Conservation (phyloP, 2,329 filamentous ascomycete species). For the Penicillium sp. region DNA sequence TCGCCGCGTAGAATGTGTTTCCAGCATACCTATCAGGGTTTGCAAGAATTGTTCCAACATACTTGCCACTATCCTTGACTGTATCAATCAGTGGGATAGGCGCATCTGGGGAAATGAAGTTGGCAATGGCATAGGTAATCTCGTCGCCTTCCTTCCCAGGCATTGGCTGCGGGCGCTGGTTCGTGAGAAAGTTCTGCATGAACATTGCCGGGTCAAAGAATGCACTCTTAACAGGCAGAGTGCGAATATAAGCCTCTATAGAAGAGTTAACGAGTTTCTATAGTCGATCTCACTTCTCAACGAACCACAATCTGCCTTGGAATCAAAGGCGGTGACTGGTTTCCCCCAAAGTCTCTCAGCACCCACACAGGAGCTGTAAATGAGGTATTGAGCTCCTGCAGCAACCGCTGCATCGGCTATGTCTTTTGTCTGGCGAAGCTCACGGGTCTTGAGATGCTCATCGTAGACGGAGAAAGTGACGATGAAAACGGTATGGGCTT, state of each 20-base stretch:
- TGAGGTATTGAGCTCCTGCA: constrained; percentile 38
- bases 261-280: no score
- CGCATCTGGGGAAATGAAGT: constrained; percentile 17
- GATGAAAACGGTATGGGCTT: constrained; percentile 50
- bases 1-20: constrained; percentile 36
- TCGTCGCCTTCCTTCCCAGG: constrained; percentile 26
- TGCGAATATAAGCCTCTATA: constrained; percentile 52
- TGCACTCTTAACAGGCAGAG: constrained; percentile 48
- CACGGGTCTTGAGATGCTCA: constrained; percentile 12
- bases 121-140: constrained; percentile 23
- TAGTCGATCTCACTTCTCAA: no score
- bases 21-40: constrained; percentile 37
- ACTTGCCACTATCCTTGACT: constrained; percentile 38
- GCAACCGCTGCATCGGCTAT: constrained; percentile 40
- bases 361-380: constrained; percentile 41
- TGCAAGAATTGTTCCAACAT: constrained; percentile 37
- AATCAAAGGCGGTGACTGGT: constrained; percentile 52
- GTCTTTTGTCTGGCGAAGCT: constrained; percentile 36
- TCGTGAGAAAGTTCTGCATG: constrained; percentile 50
- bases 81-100: constrained; percentile 36
- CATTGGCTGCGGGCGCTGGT: constrained; percentile 12
- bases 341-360: constrained; percentile 31
- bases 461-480: constrained; percentile 49
- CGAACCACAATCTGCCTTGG: constrained; percentile 50
- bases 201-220: constrained; percentile 57